phyloP scores from a whole-genome alignment of 225 moss, liverwort and hornwort genomes.

The Lunularia cruciata region DNA sequence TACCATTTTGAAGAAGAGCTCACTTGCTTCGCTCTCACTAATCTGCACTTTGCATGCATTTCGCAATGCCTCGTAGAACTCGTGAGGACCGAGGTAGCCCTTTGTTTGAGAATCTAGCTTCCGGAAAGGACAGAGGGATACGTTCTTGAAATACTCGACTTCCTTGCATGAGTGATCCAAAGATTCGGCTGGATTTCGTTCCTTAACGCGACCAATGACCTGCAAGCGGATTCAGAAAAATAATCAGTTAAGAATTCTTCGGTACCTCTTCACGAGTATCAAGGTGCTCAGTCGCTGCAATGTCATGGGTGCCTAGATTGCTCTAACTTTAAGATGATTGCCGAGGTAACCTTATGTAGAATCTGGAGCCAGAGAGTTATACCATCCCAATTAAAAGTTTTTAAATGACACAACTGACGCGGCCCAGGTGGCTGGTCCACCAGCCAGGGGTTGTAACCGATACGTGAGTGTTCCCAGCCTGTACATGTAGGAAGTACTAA shows the following conservation, averaged over 20 bases:
- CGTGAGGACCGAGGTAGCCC: slow-evolving; percentile 42
- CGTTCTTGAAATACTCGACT: slow-evolving; percentile 23
- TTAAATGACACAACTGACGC: background rate
- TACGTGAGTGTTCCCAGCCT: slow-evolving; percentile 3
- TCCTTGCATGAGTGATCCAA: slow-evolving; percentile 35
- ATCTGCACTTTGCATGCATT: slow-evolving; percentile 35
- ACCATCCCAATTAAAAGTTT: background rate
- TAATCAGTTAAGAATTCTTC: background rate
- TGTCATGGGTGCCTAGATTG: no score
- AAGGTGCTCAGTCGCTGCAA: background rate
- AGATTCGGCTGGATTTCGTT: slow-evolving; percentile 41
- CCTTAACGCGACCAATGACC: slow-evolving; percentile 47
- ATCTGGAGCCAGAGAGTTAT: background rate
- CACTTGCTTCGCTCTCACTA: slow-evolving; percentile 31
- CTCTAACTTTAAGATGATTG: background rate
- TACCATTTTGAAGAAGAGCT: slow-evolving; percentile 54
- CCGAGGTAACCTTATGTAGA: background rate
- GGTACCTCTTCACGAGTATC: background rate
- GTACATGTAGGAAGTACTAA: background rate
- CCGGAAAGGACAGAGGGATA: slow-evolving; percentile 42
- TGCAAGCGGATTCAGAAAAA: background rate
- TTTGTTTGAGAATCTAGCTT: slow-evolving; percentile 36
- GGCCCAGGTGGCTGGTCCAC: background rate
- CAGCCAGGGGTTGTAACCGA: background rate
- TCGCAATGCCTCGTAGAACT: slow-evolving; percentile 35